Evolutionary conservation across 2,329 filamentous ascomycete genomes (phyloP), one percentile per base, ranked within the genome.

Genomic region (Talaromyces sp.): DNA sequence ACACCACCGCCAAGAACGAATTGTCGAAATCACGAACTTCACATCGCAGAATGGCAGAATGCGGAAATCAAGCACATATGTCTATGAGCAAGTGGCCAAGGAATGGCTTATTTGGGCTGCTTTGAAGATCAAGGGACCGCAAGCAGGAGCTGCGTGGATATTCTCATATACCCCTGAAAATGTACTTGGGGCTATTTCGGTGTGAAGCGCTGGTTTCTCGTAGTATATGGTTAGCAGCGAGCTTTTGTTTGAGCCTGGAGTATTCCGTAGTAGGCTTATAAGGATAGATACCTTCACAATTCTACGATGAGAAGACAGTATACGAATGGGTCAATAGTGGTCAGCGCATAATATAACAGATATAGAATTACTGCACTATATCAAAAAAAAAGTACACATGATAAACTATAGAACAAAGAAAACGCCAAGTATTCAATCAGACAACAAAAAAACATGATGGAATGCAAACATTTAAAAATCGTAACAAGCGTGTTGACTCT

Each of bases 401-500:
- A 52, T 61, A 35, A 60, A 47, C 57, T 49, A 60, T 47, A 47
- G 13, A 41, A 52, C 9, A 33, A 19, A 60, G 14, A 31, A 60
- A 50, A 54, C 60, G 59, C 35, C 47, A 43, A 45, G 22, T 33
- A n/a, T 33, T 57, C 50, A 57, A 57, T 47, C n/a, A 27, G 43
- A 27, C 45, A 54, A 41, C 52, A 16, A 54, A 41, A 45, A 11
- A 62, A 41, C n/a, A 56, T 41, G 35, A 56, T 35, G 47, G 11
- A 31, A 57, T 31, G 49, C 35, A 35, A 31, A 59, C 62, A 59
- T 64, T 64, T 43, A 59, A 59, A 60, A 64, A 64, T 59, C 62
- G 56, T 64, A 35, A 64, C 43, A 54, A 60, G 54, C 54, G 62
- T 60, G 16, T 50, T n/a, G 16, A 35, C 31, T 56, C 31, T 56